Evolutionary conservation across 2,329 filamentous ascomycete genomes (phyloP).

Genomic region (Epichloe brachyelytri): DNA sequence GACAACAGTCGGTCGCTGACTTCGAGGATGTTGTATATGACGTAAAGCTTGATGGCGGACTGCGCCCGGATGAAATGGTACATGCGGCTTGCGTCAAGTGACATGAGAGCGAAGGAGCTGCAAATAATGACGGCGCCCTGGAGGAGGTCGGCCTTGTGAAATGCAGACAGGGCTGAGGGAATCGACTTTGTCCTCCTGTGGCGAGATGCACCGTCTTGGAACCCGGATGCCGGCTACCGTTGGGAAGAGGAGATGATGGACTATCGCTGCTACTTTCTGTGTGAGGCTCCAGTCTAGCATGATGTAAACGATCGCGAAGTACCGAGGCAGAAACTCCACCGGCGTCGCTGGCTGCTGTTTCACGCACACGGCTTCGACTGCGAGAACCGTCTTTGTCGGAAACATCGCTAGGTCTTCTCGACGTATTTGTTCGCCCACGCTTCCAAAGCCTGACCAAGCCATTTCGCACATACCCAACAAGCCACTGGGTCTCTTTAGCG

Average conservation of each 20-base stretch:
- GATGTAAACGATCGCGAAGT: conserved; percentile 4
- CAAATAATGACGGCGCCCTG: conserved; percentile 80
- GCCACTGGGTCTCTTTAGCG: conserved; percentile 56
- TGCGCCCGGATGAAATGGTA: conserved; percentile 96
- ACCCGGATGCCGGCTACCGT: conserved; percentile 11
- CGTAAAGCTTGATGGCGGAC: conserved; percentile 94
- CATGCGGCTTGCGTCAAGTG: conserved; percentile 90
- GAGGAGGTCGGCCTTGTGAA: conserved; percentile 89
- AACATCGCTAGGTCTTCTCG: conserved; percentile 17
- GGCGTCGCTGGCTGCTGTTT: conserved; percentile 11
- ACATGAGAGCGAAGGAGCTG: conserved; percentile 76
- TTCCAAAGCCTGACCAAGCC: conserved; percentile 71
- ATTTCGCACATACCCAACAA: conserved; percentile 64
- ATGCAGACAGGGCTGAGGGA: conserved; percentile 72
- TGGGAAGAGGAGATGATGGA: conserved; percentile 8
- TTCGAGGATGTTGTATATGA: conserved; percentile 96
- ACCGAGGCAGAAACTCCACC: conserved; percentile 3
- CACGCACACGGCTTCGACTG: conserved; percentile 24
- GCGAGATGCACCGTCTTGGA: conserved; percentile 25
- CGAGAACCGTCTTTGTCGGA: conserved; percentile 26
- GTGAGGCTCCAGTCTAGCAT: not conserved
- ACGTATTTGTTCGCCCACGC: conserved; percentile 34
- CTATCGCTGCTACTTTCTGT: conserved; percentile 2
- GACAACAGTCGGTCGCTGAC: conserved; percentile 81
- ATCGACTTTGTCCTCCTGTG: conserved; percentile 72